Base-by-base conservation (phyloP, 129 eudicot species). In the Pulicaria dysenterica region DNA sequence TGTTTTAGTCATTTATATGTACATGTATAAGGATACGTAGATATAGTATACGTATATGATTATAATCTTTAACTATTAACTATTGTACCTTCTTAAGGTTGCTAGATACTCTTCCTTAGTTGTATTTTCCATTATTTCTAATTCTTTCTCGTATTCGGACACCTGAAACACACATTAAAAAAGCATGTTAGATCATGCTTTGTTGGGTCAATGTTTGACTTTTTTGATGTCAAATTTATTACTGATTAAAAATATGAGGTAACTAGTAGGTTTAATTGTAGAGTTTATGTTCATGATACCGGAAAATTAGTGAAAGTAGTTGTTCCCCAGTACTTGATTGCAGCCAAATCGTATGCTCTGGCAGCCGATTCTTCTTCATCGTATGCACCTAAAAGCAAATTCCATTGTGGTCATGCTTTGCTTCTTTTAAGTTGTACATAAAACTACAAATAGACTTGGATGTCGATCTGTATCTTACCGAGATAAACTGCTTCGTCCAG, bases 341-440 rank as follows among this genome's bases (percentile, higher is more conserved):
- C 96, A 42, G 96, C 96, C 81, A 90, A 80, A 84, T 90, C 96
- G 69, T 90, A 90, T 3, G 96, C 91, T 81, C 89, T 81, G 45
- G 96, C 96, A 40, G 96, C 96, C 39, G 96, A 83, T 77, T 87
- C 96, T 79, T 90, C 95, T 72, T 81, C 94, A 75, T 83, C 96
- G 53, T 87, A 90, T 48, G 96, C 96, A 40, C 96, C 96, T 90
- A 74, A 67, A 9, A 60, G 45, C 13, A 1, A 49, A 4, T 63
- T 41, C 5, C 31, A 5, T 45, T 34, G 53, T 41, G 9, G 19
- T 44, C 19, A 10, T 5, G 19, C 6, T 48, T 68, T 8, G 47
- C 16, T n/a, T 36, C 36, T 12, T 56, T 36, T 38, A 45, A 16
- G 38, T 64, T 44, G 5, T 9, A 34, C 36, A 39, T 36, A 10